phyloP scores from a whole-genome alignment of 1,139 yeast genomes.

The Taphrina flavorubra region DNA sequence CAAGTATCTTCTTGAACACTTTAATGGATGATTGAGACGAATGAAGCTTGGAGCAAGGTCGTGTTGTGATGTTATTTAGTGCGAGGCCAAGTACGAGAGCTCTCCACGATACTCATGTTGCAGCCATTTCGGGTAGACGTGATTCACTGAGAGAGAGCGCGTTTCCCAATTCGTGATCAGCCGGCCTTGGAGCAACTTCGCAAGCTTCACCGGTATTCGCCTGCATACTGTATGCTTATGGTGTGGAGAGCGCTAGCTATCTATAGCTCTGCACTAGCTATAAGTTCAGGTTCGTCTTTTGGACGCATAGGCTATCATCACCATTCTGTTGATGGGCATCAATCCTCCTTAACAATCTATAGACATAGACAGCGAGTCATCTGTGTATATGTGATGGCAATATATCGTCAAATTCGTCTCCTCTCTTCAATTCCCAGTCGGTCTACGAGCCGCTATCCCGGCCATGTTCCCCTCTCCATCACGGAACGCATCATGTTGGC shows the following conservation, averaged over 20 bases:
- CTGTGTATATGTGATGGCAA: background rate
- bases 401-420: conserved; percentile 12
- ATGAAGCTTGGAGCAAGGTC: background rate
- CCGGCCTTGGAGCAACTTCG: no score
- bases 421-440: conserved; percentile 19
- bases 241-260: no score
- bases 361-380: background rate
- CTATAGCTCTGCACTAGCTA: no score
- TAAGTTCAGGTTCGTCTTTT: no score
- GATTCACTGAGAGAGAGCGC: background rate
- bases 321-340: no score
- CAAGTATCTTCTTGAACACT: no score
- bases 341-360: background rate
- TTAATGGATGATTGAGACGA: no score
- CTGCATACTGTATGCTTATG: no score
- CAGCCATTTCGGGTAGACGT: background rate
- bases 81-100: background rate
- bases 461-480: conserved; percentile 75
- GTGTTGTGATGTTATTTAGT: conserved; percentile 2
- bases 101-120: background rate
- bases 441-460: conserved; percentile 58
- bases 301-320: no score
- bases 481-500: conserved; percentile 71
- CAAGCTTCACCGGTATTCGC: no score
- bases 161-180: background rate